Base-by-base conservation (phyloP, 495 filamentous ascomycete species). In the Baudoinia panamericana region DNA sequence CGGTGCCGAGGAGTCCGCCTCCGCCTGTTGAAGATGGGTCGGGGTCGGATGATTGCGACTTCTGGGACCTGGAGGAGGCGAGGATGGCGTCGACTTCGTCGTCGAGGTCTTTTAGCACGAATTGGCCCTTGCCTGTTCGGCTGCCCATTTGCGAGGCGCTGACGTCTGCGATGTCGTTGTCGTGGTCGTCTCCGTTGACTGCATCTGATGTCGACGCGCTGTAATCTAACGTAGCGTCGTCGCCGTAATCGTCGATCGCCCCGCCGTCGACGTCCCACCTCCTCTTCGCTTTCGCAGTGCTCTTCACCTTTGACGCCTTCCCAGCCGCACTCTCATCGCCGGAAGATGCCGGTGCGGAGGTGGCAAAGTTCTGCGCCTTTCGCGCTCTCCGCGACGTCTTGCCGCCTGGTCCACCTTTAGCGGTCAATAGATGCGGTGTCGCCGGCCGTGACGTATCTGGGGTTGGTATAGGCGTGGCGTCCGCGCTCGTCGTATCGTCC, bases 11-110 rank as follows among this genome's bases (percentile, higher is more conserved):
- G 15, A 95, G 58, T 3, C 84, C 82, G 13, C 56, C 55, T n/a
- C 7, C 30, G 13, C 17, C 30, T 9, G 15, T 20, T 11, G 19
- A 13, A 20, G 63, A 64, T 1, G 67, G 53, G 18, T 21, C 16
- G 8, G 31, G 4, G 2, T 11, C n/a, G 3, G 62, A 45, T 24
- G 52, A 8, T n/a, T 52, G 46, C 24, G 42, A 48, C 13, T 63
- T 43, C 1, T 63, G 45, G 11, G 68, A 64, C 56, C 78, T 82
- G 34, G 73, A 73, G 29, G 76, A 72, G 29, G 75, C 66, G 24
- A 95, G 67, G 35, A 96, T 93, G 9, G 78, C 80, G 45, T 93
- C 76, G n/a, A 94, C 83, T 56, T 96, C 83, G 43, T 90, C 83
- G 36, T 84, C 90, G 35, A 97, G 59, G 52, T 97, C 90, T 50